Evolutionary conservation across 805 yeast genomes (phyloP).

Genomic region (Hanseniaspora occidentalis): DNA sequence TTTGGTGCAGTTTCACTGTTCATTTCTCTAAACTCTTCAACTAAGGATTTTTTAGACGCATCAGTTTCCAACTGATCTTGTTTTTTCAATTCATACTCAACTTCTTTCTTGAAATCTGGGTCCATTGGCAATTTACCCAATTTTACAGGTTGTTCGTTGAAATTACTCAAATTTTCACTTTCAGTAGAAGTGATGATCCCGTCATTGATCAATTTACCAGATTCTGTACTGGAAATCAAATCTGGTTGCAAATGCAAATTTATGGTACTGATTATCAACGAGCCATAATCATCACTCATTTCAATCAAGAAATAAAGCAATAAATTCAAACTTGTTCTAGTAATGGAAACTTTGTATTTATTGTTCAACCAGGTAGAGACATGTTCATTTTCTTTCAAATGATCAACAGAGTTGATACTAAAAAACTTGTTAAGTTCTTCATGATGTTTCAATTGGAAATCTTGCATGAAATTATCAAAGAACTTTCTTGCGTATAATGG

Average conservation of each 20-base stretch:
- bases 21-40: constrained; percentile 53
- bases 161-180: constrained; percentile 39
- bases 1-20: constrained; percentile 30
- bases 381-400: constrained; percentile 67
- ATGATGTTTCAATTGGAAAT: constrained; percentile 66
- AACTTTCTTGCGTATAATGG: constrained; percentile 55
- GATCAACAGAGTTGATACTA: constrained; percentile 68
- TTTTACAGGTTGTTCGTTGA: constrained; percentile 62
- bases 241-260: constrained; percentile 64
- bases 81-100: constrained; percentile 69
- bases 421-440: constrained; percentile 61
- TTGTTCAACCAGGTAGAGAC: constrained; percentile 64
- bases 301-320: constrained; percentile 80
- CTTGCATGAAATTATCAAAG: constrained; percentile 60
- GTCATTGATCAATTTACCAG: constrained; percentile 21
- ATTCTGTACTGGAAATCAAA: constrained; percentile 25
- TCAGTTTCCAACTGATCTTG: constrained; percentile 53
- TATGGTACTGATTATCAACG: constrained; percentile 69
- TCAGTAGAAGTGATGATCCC: constrained; percentile 25
- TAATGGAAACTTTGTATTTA: constrained; percentile 62
- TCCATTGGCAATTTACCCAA: constrained; percentile 81
- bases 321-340: constrained; percentile 75
- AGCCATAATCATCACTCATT: constrained; percentile 86
- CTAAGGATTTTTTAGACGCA: constrained; percentile 32
- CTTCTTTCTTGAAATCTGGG: constrained; percentile 71